These are phyloP conservation scores for Pseudozyma pruni DNA, from an alignment of 1,284 basidiomycete species.

Conservation along the genomic window DNA sequence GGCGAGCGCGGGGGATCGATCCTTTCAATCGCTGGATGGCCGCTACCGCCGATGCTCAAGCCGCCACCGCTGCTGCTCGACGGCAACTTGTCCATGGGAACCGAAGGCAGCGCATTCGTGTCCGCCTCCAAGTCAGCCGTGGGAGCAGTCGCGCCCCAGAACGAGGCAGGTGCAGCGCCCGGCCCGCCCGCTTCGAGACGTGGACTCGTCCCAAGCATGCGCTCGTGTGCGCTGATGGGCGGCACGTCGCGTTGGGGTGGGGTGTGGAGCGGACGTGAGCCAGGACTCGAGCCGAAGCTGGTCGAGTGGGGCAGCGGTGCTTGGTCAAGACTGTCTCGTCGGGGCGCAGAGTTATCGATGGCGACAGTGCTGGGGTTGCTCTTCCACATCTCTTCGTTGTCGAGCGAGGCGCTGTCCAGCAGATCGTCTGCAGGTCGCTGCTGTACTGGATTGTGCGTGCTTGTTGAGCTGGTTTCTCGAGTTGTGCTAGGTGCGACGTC, in stretches of 20 bases:
- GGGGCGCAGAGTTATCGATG: slow-evolving; percentile 25
- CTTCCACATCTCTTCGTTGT: slow-evolving; percentile 36
- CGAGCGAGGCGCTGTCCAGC: slow-evolving; percentile 19
- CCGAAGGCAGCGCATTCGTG: slow-evolving; percentile 21
- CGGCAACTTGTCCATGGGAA: slow-evolving; percentile 17
- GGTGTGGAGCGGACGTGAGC: slow-evolving; percentile 39
- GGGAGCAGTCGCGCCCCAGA: slow-evolving; percentile 22
- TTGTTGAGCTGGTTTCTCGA: slow-evolving; percentile 12
- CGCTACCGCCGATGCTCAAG: slow-evolving; percentile 1
- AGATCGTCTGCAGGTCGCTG: not conserved
- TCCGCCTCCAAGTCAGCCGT: not conserved
- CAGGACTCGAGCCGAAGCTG: slow-evolving; percentile 33
- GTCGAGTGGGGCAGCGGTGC: slow-evolving; percentile 17
- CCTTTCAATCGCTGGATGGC: slow-evolving; percentile 34
- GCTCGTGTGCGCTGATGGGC: slow-evolving; percentile 33
- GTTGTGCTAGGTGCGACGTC: slow-evolving; percentile 1
- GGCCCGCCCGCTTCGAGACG: slow-evolving; percentile 21
- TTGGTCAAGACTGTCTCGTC: slow-evolving; percentile 4
- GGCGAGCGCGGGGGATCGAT: slow-evolving; percentile 35
- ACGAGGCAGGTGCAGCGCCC: slow-evolving; percentile 36
- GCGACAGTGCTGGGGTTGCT: slow-evolving; percentile 7
- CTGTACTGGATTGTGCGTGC: not conserved
- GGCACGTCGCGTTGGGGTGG: slow-evolving; percentile 42
- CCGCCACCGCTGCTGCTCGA: not conserved
- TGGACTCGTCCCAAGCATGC: slow-evolving; percentile 48